phyloP scores from a whole-genome alignment of 495 filamentous ascomycete genomes.

The Clavariopsis aquatica region DNA sequence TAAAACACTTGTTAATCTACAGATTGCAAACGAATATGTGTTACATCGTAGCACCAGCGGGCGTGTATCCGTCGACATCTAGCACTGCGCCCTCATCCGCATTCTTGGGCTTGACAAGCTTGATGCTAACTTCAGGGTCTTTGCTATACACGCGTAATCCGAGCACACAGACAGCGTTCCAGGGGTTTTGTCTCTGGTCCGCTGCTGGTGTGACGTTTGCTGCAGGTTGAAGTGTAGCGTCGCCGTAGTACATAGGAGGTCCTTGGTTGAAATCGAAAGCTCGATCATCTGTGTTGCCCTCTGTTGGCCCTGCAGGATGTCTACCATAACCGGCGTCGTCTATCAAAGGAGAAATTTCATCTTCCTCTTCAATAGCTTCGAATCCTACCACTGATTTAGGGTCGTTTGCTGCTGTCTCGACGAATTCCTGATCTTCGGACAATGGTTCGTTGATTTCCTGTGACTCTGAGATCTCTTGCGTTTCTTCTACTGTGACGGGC shows the following conservation, averaged over 20 bases:
- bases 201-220: slow-evolving; percentile 6
- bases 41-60: slow-evolving; percentile 37
- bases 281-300: background rate
- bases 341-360: background rate
- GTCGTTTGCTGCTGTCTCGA: background rate
- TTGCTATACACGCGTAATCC: slow-evolving; percentile 33
- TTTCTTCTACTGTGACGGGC: slow-evolving; percentile 1
- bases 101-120: slow-evolving; percentile 35
- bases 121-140: slow-evolving; percentile 36
- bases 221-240: slow-evolving; percentile 14
- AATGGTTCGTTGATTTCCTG: background rate
- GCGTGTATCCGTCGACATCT: slow-evolving; percentile 31
- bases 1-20: background rate
- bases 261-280: background rate
- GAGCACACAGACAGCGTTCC: slow-evolving; percentile 36
- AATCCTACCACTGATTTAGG: slow-evolving; percentile 4
- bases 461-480: slow-evolving; percentile 5
- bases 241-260: slow-evolving; percentile 8
- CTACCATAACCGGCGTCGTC: background rate
- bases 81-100: slow-evolving; percentile 32
- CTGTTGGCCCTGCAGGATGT: background rate
- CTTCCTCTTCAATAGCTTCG: slow-evolving; percentile 2
- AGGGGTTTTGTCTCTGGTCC: slow-evolving; percentile 34
- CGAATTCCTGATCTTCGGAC: slow-evolving; percentile 1
- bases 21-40: background rate